A percentile compares a stretch with the other conserved stretches of the same genome.
Conservation (phyloP, 1,139 yeast species). For the Geotrichum cucujoidarum region DNA sequence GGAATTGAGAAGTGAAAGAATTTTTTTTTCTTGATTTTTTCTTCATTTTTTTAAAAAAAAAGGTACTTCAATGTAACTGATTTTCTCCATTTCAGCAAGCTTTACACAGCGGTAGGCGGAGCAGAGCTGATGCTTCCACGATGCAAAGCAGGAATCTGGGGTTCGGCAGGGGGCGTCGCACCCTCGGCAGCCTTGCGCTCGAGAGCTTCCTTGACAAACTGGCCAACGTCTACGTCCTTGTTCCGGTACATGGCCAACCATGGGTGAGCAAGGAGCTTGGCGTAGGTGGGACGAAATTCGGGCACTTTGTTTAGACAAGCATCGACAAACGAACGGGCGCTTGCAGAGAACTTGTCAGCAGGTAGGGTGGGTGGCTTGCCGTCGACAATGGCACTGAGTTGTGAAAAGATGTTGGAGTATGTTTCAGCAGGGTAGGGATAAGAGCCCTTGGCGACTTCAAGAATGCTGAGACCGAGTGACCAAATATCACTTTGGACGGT, state of each 20-base stretch:
- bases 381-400: constrained; percentile 90
- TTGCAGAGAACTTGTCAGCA: constrained; percentile 52
- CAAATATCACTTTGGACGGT: constrained; percentile 95
- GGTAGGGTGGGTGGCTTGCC: constrained; percentile 88
- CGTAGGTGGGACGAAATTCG: constrained; percentile 75
- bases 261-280: constrained; percentile 67
- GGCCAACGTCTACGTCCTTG: constrained; percentile 44
- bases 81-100: too few relatives aligned
- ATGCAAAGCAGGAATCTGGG: constrained; percentile 8
- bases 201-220: constrained; percentile 35
- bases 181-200: constrained; percentile 12
- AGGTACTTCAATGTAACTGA: too few relatives aligned
- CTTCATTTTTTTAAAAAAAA: too few relatives aligned
- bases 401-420: constrained; percentile 82
- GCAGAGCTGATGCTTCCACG: background rate
- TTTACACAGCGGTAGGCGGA: too few relatives aligned
- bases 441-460: constrained; percentile 85
- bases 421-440: constrained; percentile 97
- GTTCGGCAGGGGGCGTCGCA: background rate
- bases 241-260: constrained; percentile 62
- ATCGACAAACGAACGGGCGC: constrained; percentile 76
- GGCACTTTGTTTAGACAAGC: constrained; percentile 81
- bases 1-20: too few relatives aligned
- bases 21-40: too few relatives aligned
- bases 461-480: constrained; percentile 85